Evolutionary conservation across 352 stramenopile species (phyloP), one percentile per base, ranked within the genome.

Genomic region (Discostella stelligera): DNA sequence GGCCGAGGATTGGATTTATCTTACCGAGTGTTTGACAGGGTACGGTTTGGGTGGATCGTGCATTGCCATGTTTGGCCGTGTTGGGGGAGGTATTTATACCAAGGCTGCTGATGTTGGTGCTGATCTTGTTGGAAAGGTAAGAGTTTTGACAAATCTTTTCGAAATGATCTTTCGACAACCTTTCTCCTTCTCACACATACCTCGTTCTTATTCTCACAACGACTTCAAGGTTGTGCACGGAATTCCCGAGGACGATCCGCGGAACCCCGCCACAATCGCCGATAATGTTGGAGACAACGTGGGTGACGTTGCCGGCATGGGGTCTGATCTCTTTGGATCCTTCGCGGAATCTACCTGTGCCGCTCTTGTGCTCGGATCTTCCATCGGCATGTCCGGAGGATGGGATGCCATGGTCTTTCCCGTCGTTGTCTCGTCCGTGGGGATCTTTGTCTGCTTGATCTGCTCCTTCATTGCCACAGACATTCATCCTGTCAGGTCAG

Each of bases 231-330:
- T 82, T 70, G 96, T 99, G 23, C 94, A 98, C 82, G 97, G 97
- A 85, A 99, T 99, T 76, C 97, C 97, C 21, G 97, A 99, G 84
- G 97, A 99, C 83, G 97, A 99, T 94, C 97, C 97, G 68, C 94
- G 96, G 68, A 99, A 99, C 90, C 97, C 97, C 13, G 97, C 97
- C 58, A 98, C 96, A 3, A 99, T 99, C 93, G 97, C 97, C 23
- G 97, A 99, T 89, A 99, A 99, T 85, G 97, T 99, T 53, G 97
- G 97, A 84, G 97, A 99, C 91, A 99, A 99, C 82, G 97, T 99
- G 30, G 97, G 97, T 88, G 97, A 99, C 90, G 96, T 99, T 60
- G 97, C 97, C 55, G 97, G 97, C 89, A 99, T 99, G 97, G 97
- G 97, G 46, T 97, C 96, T 66, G 97, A 99, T 95, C 93, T 99